These are phyloP conservation scores for Cercophora scortea DNA, from an alignment of 495 filamentous ascomycete species.

Conservation along the genomic window DNA sequence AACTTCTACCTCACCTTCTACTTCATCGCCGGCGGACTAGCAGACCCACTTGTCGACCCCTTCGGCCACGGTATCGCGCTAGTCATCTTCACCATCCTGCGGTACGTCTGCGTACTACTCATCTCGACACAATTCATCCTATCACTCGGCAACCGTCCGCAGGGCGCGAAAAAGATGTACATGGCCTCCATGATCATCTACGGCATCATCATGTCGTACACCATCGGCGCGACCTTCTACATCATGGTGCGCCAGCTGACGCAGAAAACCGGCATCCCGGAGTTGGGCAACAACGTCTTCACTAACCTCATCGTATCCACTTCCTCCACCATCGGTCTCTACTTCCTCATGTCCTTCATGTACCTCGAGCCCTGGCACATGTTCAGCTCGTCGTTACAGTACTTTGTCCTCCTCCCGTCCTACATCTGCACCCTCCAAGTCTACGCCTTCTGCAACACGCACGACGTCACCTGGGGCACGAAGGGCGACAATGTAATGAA, in stretches of 20 bases:
- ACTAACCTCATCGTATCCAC: slow-evolving; percentile 92
- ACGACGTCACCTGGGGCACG: slow-evolving; percentile 98
- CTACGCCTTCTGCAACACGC: slow-evolving; percentile 99
- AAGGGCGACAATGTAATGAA: slow-evolving; percentile 95
- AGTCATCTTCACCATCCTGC: slow-evolving; percentile 78
- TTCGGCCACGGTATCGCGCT: slow-evolving; percentile 79
- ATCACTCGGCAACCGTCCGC: slow-evolving; percentile 95
- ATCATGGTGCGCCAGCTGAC: slow-evolving; percentile 72
- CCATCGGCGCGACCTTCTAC: slow-evolving; percentile 76
- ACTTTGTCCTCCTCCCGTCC: slow-evolving; percentile 81
- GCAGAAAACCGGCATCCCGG: slow-evolving; percentile 33
- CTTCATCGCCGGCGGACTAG: slow-evolving; percentile 93
- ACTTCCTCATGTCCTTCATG: slow-evolving; percentile 92
- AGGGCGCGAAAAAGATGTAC: slow-evolving; percentile 92
- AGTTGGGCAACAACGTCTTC: slow-evolving; percentile 77
- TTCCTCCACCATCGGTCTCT: slow-evolving; percentile 81
- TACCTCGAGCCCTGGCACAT: slow-evolving; percentile 99
- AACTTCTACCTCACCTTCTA: slow-evolving; percentile 99
- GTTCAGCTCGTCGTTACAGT: slow-evolving; percentile 89
- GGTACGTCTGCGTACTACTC: slow-evolving; percentile 76
- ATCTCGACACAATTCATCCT: slow-evolving; percentile 96
- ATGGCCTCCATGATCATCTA: slow-evolving; percentile 80
- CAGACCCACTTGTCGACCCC: slow-evolving; percentile 73
- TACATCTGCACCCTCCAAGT: slow-evolving; percentile 98
- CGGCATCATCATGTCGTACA: slow-evolving; percentile 92